Base-by-base conservation (phyloP, 768 basidiomycete genomes). In the Scleroderma citrinum region DNA sequence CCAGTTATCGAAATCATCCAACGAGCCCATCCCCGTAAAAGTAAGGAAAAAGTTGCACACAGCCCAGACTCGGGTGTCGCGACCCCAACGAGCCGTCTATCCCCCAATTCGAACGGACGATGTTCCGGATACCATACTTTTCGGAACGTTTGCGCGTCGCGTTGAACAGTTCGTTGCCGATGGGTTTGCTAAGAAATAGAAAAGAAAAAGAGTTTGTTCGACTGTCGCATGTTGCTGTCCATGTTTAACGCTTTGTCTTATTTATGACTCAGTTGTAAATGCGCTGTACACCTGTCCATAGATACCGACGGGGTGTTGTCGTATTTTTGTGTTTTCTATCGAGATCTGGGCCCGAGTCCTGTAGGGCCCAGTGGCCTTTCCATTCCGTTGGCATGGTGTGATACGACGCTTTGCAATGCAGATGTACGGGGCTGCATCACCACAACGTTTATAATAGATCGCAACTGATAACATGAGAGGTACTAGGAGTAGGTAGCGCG, bases 131-230 rank as follows among this genome's bases (percentile, higher is more conserved):
- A 52, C 32, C 13, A 62, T 62, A 7, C 19, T 64, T 0, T 62
- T 62, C 21, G 50, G 54, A 2, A 40, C 47, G 2, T 66, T 68
- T 30, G 46, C 50, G 20, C 52, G 38, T 21, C 62, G 56, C 56
- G 62, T 68, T 4, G 55, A 56, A n/a, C 36, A 47, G 19, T 47
- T 59, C 32, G 54, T 55, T 3, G 55, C 47, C 2, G 39, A 30
- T 47, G 66, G 64, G 26, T 32, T 46, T 44, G 51, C 64, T 3
- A 34, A 20, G 31, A 37, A 30, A 30, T 19, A 23, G 12, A 36
- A 20, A 36, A 42, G 23, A 29, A 56, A 47, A 37, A 43, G 19
- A 31, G 11, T 30, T 41, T 29, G 19, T 37, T 46, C 26, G 24
- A 4, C 8, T 23, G 38, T 10, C 13, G 19, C 36, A 30, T 20